These are phyloP conservation scores for Nannizziopsis barbatae DNA, from an alignment of 2,329 filamentous ascomycete genomes.

Conservation along the genomic window DNA sequence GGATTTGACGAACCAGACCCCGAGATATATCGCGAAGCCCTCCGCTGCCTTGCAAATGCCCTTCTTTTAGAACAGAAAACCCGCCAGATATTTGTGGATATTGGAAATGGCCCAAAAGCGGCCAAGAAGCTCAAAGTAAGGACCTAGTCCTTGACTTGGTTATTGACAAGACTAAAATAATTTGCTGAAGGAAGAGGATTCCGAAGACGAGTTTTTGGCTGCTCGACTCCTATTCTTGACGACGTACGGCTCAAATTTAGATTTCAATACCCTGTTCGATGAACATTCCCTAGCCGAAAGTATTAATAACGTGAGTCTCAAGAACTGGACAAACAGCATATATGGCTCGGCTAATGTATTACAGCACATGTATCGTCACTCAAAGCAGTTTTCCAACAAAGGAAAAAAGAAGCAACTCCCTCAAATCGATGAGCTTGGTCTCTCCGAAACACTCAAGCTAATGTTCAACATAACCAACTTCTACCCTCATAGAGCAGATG, in stretches of 20 bases:
- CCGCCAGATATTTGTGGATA: slow-evolving; percentile 61
- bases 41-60: slow-evolving; percentile 77
- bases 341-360: slow-evolving; percentile 1
- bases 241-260: slow-evolving; percentile 63
- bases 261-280: slow-evolving; percentile 55
- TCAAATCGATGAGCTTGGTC: slow-evolving; percentile 60
- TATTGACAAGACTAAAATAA: background rate
- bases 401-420: slow-evolving; percentile 26
- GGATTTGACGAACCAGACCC: slow-evolving; percentile 57
- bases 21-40: slow-evolving; percentile 58
- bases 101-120: slow-evolving; percentile 55
- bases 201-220: slow-evolving; percentile 76
- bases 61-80: slow-evolving; percentile 58
- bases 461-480: slow-evolving; percentile 79
- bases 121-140: slow-evolving; percentile 55
- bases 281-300: slow-evolving; percentile 55
- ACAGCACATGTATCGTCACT: slow-evolving; percentile 59
- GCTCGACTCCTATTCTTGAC: slow-evolving; percentile 70
- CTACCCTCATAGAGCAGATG: slow-evolving; percentile 48
- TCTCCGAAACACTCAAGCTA: slow-evolving; percentile 74
- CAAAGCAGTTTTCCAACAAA: slow-evolving; percentile 41
- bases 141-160: background rate
- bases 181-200: slow-evolving; percentile 46
- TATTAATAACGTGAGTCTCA: slow-evolving; percentile 43
- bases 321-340: background rate